Evolutionary conservation across 2,329 filamentous ascomycete species (phyloP).

Genomic region (Drechslerella stenobrocha): DNA sequence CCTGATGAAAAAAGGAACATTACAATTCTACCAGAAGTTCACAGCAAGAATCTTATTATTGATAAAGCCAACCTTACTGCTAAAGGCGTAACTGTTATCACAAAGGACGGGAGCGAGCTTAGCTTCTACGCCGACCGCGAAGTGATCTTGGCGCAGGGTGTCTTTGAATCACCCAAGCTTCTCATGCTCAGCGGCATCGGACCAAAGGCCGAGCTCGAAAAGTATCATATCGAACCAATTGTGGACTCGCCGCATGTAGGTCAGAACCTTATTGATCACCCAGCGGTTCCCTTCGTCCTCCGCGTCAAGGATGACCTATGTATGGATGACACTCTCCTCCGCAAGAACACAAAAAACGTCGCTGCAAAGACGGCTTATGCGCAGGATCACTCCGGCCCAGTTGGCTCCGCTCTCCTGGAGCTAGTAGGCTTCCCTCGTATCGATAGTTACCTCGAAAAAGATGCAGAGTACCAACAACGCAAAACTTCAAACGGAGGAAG

Average conservation of each 20-base stretch:
- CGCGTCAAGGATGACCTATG: slow-evolving; percentile 57
- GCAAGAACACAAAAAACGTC: slow-evolving; percentile 55
- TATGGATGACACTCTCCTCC: slow-evolving; percentile 55
- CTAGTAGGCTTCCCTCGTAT: slow-evolving; percentile 64
- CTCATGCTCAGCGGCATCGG: slow-evolving; percentile 62
- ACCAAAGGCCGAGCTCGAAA: slow-evolving; percentile 56
- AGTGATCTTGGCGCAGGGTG: slow-evolving; percentile 60
- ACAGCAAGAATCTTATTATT: slow-evolving; percentile 63
- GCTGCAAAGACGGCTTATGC: slow-evolving; percentile 56
- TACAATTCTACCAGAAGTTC: slow-evolving; percentile 59
- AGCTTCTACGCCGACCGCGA: slow-evolving; percentile 60
- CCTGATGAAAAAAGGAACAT: slow-evolving; percentile 61
- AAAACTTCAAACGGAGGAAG: slow-evolving; percentile 56
- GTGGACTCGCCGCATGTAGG: slow-evolving; percentile 56
- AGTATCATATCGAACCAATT: slow-evolving; percentile 55
- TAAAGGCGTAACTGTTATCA: slow-evolving; percentile 60
- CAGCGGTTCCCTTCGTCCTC: slow-evolving; percentile 57
- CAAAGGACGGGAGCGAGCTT: slow-evolving; percentile 56
- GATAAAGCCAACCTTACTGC: slow-evolving; percentile 57
- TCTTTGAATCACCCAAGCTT: slow-evolving; percentile 62
- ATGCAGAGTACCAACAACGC: slow-evolving; percentile 58
- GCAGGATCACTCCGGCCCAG: slow-evolving; percentile 57
- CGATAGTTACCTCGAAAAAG: slow-evolving; percentile 61
- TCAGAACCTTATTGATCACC: slow-evolving; percentile 57
- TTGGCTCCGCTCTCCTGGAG: slow-evolving; percentile 58